Evolutionary conservation across 2,329 filamentous ascomycete species (phyloP).

Genomic region (Coniochaeta sp.): DNA sequence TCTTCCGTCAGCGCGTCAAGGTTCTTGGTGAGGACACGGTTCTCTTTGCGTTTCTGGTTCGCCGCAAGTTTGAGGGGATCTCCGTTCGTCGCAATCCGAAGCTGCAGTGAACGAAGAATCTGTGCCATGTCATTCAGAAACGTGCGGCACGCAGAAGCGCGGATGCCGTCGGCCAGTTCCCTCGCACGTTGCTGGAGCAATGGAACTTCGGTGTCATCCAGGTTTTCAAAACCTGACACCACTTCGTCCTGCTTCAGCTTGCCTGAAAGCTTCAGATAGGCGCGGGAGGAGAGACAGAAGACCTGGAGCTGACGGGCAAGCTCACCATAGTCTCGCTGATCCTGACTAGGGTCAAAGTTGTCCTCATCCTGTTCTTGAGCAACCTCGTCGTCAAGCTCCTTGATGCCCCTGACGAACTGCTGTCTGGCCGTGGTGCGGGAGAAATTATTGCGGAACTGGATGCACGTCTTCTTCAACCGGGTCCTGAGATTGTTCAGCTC

Average conservation of each 20-base stretch:
- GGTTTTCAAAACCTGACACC: not conserved
- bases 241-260: not conserved
- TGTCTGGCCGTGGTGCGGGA: slow-evolving; percentile 45
- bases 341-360: not conserved
- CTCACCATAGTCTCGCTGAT: not conserved
- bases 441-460: slow-evolving; percentile 49
- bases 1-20: too few species aligned
- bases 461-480: slow-evolving; percentile 29
- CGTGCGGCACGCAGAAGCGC: not conserved
- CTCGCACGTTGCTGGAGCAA: not conserved
- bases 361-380: not conserved
- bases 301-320: not conserved
- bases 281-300: not conserved
- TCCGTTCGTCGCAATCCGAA: too few species aligned
- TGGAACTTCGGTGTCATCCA: not conserved
- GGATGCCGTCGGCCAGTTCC: not conserved
- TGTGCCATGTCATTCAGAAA: not conserved
- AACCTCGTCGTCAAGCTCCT: slow-evolving; percentile 27
- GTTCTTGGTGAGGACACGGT: too few species aligned
- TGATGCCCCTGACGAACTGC: slow-evolving; percentile 54
- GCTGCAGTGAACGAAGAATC: not conserved
- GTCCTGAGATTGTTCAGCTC: slow-evolving; percentile 24
- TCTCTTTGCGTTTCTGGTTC: not conserved
- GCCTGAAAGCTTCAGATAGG: not conserved
- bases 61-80: not conserved